Percentiles rank a stretch among this genome's conserved stretches.
These are phyloP conservation scores for Priceomyces melissophilus DNA, from an alignment of 805 yeast genomes.

Conservation along the genomic window DNA sequence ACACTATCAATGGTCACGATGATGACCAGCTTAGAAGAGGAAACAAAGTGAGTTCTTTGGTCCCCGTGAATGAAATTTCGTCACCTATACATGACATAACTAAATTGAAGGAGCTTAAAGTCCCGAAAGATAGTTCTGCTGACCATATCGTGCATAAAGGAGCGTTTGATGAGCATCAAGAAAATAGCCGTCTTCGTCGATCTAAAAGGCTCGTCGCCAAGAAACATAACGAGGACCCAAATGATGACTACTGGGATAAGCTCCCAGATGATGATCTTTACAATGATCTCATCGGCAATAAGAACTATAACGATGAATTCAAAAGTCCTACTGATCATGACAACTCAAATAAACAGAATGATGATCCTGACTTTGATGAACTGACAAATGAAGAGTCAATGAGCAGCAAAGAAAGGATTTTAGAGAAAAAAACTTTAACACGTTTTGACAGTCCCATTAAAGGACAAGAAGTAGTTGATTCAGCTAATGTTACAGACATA, in stretches of 20 bases:
- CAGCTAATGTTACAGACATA: too few relatives aligned
- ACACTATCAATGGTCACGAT: too few relatives aligned
- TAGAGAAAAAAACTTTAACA: neutral
- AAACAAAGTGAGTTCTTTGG: neutral
- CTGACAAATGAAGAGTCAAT: neutral
- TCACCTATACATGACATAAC: too few relatives aligned
- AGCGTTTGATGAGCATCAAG: too few relatives aligned
- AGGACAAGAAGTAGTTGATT: neutral
- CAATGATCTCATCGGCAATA: conserved; percentile 3
- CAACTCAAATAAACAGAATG: neutral
- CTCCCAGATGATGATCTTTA: conserved; percentile 18
- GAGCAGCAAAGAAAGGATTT: neutral
- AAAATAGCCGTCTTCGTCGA: too few relatives aligned
- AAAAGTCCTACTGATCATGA: neutral
- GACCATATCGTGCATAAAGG: too few relatives aligned
- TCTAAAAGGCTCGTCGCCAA: conserved; percentile 2
- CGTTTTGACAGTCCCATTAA: neutral
- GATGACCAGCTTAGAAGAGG: too few relatives aligned
- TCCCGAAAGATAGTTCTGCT: too few relatives aligned
- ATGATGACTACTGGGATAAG: conserved; percentile 22
- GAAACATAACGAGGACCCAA: conserved; percentile 12
- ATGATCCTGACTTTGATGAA: neutral
- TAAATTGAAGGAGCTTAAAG: too few relatives aligned
- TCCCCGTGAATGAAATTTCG: too few relatives aligned
- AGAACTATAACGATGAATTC: neutral